Evolutionary conservation across 345 rosid species (phyloP), one percentile per base, ranked within the genome.

Genomic region (Jatropha curcas): DNA sequence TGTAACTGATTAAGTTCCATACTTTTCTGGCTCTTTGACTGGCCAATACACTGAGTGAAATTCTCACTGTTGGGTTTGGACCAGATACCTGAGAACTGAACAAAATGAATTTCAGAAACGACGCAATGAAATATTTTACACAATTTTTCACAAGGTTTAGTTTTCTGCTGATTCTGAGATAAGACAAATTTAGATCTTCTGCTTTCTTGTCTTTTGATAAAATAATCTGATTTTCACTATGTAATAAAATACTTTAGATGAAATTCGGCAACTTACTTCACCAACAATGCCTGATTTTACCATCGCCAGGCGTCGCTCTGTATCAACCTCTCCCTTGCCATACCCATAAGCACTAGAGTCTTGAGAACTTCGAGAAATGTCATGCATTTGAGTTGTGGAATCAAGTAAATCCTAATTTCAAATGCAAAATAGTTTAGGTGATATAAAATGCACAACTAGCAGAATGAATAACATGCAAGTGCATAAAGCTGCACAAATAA

Each of bases 31-130:
- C 71, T 89, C 76, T 76, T 87, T 51, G 86, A 63, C 62, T 51
- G 79, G 70, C 77, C 91, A 71, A 92, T 79, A 78, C 99, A 95
- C 74, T 87, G 97, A 25, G 84, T 83, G 86, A 83, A 89, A 78
- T 92, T 90, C 41, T 88, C 88, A 51, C 97, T 92, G 71, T 87
- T 80, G 51, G 98, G 97, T 82, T 84, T 84, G 43, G 91, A 86
- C 99, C 97, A 95, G 62, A 92, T 88, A 77, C 87, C 97, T 76
- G 92, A 77, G 69, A 75, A 76, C 99, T 95, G 84, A 79, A 82
- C 28, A 33, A 76, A 68, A 74, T 41, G 59, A 68, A 79, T 41
- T 60, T 76, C 45, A 78, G 12, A 57, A 57, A 37, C 7, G 58
- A 75, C 53, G 14, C 46, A 48, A 70, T 9, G 67, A 46, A 50